Conservation (phyloP, 2,329 filamentous ascomycete species). For the Pestalotiopsis sp. region DNA sequence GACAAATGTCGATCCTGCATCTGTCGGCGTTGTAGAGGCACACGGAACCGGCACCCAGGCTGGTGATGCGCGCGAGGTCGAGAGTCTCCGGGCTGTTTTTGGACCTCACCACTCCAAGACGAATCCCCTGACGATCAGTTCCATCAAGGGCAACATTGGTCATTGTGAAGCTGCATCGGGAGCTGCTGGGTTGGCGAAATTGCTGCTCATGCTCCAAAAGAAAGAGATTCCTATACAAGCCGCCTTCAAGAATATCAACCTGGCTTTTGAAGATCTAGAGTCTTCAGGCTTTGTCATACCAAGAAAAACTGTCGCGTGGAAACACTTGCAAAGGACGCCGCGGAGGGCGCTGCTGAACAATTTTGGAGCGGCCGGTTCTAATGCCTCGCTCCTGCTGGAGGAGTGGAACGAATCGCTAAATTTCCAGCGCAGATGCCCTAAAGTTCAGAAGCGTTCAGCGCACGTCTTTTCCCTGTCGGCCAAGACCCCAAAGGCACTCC, state of each 20-base stretch:
- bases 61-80: conserved; percentile 32
- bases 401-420: conserved; percentile 13
- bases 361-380: conserved; percentile 38
- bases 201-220: conserved; percentile 35
- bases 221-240: conserved; percentile 26
- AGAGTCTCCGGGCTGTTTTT: conserved; percentile 22
- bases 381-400: conserved; percentile 22
- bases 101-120: neutral
- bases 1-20: conserved; percentile 24
- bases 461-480: conserved; percentile 20
- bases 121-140: conserved; percentile 23
- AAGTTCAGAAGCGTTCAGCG: conserved; percentile 1
- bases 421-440: neutral
- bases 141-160: conserved; percentile 35
- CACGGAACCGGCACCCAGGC: conserved; percentile 41
- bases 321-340: conserved; percentile 6
- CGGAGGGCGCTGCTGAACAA: conserved; percentile 33
- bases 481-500: conserved; percentile 16
- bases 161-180: conserved; percentile 33
- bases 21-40: conserved; percentile 37
- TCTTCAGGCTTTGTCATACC: conserved; percentile 14
- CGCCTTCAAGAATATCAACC: conserved; percentile 30
- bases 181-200: conserved; percentile 33
- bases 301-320: conserved; percentile 10
- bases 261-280: conserved; percentile 24